phyloP scores from a whole-genome alignment of 495 filamentous ascomycete species.

The Tuber melanosporum region DNA sequence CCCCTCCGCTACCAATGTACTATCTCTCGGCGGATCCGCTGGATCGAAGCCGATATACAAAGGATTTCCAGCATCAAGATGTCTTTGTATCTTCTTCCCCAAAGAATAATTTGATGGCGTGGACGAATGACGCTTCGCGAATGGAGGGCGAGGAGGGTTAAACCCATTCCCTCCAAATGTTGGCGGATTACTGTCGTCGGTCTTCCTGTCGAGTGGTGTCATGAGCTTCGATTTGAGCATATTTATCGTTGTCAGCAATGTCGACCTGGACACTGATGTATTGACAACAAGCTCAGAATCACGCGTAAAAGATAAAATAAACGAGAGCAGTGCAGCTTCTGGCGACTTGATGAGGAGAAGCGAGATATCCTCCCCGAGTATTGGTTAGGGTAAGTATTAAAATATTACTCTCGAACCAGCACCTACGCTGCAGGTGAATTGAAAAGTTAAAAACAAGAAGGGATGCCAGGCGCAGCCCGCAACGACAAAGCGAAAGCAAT shows the following conservation, averaged over 20 bases:
- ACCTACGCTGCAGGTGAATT: not conserved
- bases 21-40: slow-evolving; percentile 14
- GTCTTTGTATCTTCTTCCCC: slow-evolving; percentile 30
- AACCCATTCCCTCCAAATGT: not conserved
- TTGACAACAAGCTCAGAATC: slow-evolving; percentile 11
- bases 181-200: not conserved
- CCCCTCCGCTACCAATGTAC: not conserved
- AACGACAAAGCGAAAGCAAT: not conserved
- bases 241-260: slow-evolving; percentile 13
- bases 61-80: slow-evolving; percentile 38
- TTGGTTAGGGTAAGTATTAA: not conserved
- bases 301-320: not conserved
- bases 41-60: slow-evolving; percentile 38
- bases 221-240: slow-evolving; percentile 23
- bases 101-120: slow-evolving; percentile 28
- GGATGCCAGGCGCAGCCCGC: not conserved
- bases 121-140: slow-evolving; percentile 12
- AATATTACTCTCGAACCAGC: not conserved
- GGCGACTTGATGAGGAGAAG: not conserved
- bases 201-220: slow-evolving; percentile 12
- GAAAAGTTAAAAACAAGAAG: not conserved
- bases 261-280: slow-evolving; percentile 17
- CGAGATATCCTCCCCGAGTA: not conserved
- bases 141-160: slow-evolving; percentile 14
- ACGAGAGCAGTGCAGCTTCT: not conserved